phyloP scores from a whole-genome alignment of 768 basidiomycete species.

The Hygrocybe punicea region DNA sequence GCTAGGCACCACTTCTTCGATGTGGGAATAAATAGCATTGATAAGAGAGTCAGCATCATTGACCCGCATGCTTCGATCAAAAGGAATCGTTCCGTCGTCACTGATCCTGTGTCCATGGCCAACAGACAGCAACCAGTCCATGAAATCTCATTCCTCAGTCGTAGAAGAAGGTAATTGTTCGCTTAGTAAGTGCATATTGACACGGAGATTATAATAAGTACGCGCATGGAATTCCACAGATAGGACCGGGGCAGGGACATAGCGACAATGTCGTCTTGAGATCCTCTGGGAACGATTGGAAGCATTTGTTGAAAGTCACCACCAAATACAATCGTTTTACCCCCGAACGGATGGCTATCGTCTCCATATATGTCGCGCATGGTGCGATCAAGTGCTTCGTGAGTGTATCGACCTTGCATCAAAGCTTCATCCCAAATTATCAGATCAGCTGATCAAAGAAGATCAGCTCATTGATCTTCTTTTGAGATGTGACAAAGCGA shows the following conservation, averaged over 20 bases:
- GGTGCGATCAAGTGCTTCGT: conserved; percentile 42
- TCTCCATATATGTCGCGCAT: conserved; percentile 31
- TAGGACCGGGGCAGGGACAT: conserved; percentile 35
- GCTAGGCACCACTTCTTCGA: conserved; percentile 5
- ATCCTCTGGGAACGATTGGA: conserved; percentile 40
- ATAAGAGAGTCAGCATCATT: conserved; percentile 34
- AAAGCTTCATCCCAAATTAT: no score
- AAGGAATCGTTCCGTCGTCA: conserved; percentile 18
- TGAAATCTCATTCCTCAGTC: conserved; percentile 28
- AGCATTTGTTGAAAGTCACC: conserved; percentile 50
- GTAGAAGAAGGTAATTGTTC: conserved; percentile 7
- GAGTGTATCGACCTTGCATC: conserved; percentile 33
- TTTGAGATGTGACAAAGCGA: conserved; percentile 37
- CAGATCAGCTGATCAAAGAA: conserved; percentile 29
- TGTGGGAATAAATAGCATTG: conserved; percentile 23
- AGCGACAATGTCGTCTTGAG: conserved; percentile 36
- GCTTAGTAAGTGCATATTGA: conserved; percentile 43
- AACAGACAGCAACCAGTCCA: conserved; percentile 36
- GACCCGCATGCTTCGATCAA: conserved; percentile 34
- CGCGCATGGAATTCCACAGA: conserved; percentile 36
- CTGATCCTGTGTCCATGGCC: conserved; percentile 29
- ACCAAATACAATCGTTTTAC: conserved; percentile 44
- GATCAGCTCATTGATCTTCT: conserved; percentile 22
- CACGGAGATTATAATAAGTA: conserved; percentile 33
- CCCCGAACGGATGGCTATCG: conserved; percentile 36